Conservation (phyloP, 352 stramenopile species). For the Phytophthora colocasiae region DNA sequence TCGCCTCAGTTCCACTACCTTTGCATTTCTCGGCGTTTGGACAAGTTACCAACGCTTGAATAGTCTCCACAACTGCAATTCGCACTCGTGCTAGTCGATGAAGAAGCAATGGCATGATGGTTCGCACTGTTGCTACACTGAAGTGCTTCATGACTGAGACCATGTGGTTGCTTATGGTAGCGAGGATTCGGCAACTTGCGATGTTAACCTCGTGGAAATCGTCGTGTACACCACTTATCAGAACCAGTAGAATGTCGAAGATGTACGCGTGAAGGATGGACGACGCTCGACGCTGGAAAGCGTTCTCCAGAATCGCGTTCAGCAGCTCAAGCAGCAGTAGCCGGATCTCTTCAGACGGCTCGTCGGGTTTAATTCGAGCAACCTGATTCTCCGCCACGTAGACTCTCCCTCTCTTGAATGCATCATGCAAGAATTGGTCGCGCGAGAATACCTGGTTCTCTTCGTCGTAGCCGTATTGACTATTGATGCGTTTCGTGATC, state of each 20-base stretch:
- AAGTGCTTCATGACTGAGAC: conserved; percentile 95
- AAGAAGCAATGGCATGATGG: conserved; percentile 78
- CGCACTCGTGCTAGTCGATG: conserved; percentile 92
- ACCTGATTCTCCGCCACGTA: conserved; percentile 58
- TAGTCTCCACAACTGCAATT: conserved; percentile 83
- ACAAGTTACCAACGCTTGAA: conserved; percentile 85
- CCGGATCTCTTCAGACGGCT: conserved; percentile 84
- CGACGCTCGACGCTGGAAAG: conserved; percentile 59
- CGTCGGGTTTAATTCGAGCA: conserved; percentile 49
- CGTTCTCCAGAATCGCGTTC: conserved; percentile 54
- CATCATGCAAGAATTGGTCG: conserved; percentile 72
- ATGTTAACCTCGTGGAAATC: conserved; percentile 91
- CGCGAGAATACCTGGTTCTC: conserved; percentile 79
- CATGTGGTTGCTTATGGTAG: conserved; percentile 68
- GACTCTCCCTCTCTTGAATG: conserved; percentile 76
- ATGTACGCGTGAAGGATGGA: conserved; percentile 86
- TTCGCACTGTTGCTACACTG: conserved; percentile 88
- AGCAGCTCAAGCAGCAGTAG: conserved; percentile 66
- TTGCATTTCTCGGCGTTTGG: conserved; percentile 93
- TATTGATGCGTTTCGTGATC: conserved; percentile 70
- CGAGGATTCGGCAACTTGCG: conserved; percentile 60
- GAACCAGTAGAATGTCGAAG: conserved; percentile 75
- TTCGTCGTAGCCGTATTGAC: conserved; percentile 76
- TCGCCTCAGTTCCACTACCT: conserved; percentile 94
- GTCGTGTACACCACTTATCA: conserved; percentile 84